Base-by-base conservation (phyloP, 306 rosid genomes). In the Gastrolobium bilobum region DNA sequence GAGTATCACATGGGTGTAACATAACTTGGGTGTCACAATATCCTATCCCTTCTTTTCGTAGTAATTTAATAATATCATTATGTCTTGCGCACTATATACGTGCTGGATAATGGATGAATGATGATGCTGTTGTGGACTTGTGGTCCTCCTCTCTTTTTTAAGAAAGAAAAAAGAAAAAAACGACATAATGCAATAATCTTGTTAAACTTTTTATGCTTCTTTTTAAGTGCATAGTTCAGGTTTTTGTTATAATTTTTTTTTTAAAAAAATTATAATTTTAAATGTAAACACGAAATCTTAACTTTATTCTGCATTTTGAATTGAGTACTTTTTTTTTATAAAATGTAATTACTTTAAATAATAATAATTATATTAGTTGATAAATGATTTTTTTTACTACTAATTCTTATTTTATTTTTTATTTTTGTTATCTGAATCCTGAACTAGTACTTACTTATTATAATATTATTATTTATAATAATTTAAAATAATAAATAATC, bases 81-180 rank as follows among this genome's bases (percentile, higher is more conserved):
- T 42, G 20, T 50, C 7, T 1, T 4, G 26, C 5, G 13, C 70
- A 48, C 6, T 51, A 10, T 64, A 30, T 15, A 14, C 35, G 9
- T 51, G 74, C 10, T 39, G 7, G 26, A 40, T 68, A 14, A 33
- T 7, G 53, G 53, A 38, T 50, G 53, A 20, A 31, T 26, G 68
- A 42, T 60, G 65, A 67, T 50, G 78, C 26, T 57, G 30, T 20
- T 44, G 78, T 70, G 77, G 52, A 34, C 78, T 20, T 44, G 78
- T 70, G 77, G 52, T 40, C 78, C 69, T 43, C 14, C 47, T 4
- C 11, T 56, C 10, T 7, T 58, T 13, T 10, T 3, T 20, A 0
- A 20, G 1, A 20, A 20, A 20, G 26, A 20, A 20, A 20, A 20
- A 20, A 20, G 26, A 20, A 20, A 1, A 20, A 20, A 1, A 20